These are phyloP conservation scores for Fallopia convolvulus DNA, from an alignment of 148 eudicot genomes.

Conservation along the genomic window DNA sequence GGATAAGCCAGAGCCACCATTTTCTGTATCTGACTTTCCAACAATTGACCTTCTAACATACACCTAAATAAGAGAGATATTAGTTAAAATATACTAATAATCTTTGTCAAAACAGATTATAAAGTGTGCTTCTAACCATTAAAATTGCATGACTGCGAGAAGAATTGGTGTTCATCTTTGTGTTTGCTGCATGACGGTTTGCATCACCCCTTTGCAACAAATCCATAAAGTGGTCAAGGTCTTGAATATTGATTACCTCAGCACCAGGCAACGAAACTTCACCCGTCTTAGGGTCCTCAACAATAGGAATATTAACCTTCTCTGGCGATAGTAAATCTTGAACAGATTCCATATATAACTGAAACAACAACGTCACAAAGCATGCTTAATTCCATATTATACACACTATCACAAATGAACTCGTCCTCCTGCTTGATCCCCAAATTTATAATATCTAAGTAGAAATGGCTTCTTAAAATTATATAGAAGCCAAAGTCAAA, in stretches of 20 bases:
- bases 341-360: slow-evolving; percentile 86
- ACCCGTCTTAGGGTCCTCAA: slow-evolving; percentile 86
- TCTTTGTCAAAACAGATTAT: no score
- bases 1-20: slow-evolving; percentile 33
- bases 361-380: slow-evolving; percentile 7
- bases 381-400: neutral
- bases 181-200: slow-evolving; percentile 95
- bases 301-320: slow-evolving; percentile 79
- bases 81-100: neutral
- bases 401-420: neutral
- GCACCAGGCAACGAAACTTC: slow-evolving; percentile 85
- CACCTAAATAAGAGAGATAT: slow-evolving; percentile 35
- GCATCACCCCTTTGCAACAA: slow-evolving; percentile 76
- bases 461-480: no score
- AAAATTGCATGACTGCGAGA: slow-evolving; percentile 99
- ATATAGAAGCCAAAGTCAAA: no score
- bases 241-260: slow-evolving; percentile 49
- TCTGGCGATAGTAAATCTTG: slow-evolving; percentile 97
- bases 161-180: slow-evolving; percentile 88
- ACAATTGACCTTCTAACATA: slow-evolving; percentile 47
- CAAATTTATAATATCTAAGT: neutral
- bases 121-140: slow-evolving; percentile 38
- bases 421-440: neutral
- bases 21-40: slow-evolving; percentile 33
- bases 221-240: slow-evolving; percentile 72